phyloP scores from a whole-genome alignment of 345 rosid species.

The Citrus sp. region DNA sequence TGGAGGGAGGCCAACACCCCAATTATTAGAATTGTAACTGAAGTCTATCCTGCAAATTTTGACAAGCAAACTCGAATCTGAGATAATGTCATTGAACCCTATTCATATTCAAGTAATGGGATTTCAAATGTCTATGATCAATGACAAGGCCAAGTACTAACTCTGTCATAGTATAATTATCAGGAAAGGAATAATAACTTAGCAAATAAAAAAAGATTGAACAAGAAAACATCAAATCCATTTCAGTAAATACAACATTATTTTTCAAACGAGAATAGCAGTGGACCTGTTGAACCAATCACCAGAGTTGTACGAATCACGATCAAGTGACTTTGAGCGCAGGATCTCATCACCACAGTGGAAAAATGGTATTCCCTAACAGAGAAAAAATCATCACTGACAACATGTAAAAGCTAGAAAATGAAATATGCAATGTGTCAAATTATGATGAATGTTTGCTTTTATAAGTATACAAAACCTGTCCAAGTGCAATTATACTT shows the following conservation, averaged over 20 bases:
- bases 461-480: slow-evolving; percentile 41
- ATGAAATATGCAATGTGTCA: background rate
- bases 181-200: background rate
- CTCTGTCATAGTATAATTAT: background rate
- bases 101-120: background rate
- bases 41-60: slow-evolving; percentile 69
- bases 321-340: slow-evolving; percentile 95
- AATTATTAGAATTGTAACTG: slow-evolving; percentile 69
- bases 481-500: slow-evolving; percentile 72
- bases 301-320: slow-evolving; percentile 97
- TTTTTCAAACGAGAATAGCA: slow-evolving; percentile 9
- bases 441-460: background rate
- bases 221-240: background rate
- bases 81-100: background rate
- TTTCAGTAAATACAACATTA: background rate
- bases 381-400: background rate
- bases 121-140: background rate
- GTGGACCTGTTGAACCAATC: slow-evolving; percentile 95
- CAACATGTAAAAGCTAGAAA: background rate
- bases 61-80: slow-evolving; percentile 3
- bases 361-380: slow-evolving; percentile 90
- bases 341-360: slow-evolving; percentile 93
- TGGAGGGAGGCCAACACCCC: slow-evolving; percentile 98
- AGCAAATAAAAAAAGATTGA: background rate
- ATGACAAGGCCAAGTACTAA: background rate